A percentile compares a stretch with the other conserved stretches of the same genome.
phyloP scores from a whole-genome alignment of 768 basidiomycete genomes.

The Serendipita sp. region DNA sequence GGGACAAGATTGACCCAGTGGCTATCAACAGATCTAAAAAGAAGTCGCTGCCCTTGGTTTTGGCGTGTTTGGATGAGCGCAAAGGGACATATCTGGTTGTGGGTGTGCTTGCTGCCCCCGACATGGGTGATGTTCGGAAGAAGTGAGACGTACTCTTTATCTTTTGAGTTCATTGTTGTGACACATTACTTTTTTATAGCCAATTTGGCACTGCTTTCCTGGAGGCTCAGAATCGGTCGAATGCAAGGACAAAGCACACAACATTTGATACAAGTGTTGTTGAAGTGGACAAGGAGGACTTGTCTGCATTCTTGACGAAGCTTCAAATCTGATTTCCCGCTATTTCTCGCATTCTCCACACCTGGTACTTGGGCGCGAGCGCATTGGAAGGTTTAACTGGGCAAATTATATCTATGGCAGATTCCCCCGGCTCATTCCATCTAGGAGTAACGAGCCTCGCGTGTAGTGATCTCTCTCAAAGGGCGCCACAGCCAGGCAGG shows the following conservation, averaged over 20 bases:
- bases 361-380: no score
- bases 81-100: conserved; percentile 71
- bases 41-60: conserved; percentile 74
- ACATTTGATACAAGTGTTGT: conserved; percentile 80
- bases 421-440: no score
- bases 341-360: no score
- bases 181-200: conserved; percentile 24
- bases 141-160: conserved; percentile 45
- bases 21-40: conserved; percentile 34
- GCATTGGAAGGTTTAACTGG: no score
- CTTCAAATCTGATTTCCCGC: background rate
- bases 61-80: conserved; percentile 80
- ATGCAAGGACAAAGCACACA: conserved; percentile 61
- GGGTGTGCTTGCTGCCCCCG: conserved; percentile 80
- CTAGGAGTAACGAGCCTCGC: no score
- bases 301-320: conserved; percentile 47
- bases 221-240: conserved; percentile 60
- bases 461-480: no score
- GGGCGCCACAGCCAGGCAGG: no score
- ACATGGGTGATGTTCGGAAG: conserved; percentile 80
- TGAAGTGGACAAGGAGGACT: conserved; percentile 69
- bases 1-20: conserved; percentile 53
- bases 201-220: conserved; percentile 78
- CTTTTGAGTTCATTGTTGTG: conserved; percentile 8
- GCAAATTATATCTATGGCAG: no score